Base-by-base conservation (phyloP, 495 filamentous ascomycete genomes). In the Talaromyces adpressus region DNA sequence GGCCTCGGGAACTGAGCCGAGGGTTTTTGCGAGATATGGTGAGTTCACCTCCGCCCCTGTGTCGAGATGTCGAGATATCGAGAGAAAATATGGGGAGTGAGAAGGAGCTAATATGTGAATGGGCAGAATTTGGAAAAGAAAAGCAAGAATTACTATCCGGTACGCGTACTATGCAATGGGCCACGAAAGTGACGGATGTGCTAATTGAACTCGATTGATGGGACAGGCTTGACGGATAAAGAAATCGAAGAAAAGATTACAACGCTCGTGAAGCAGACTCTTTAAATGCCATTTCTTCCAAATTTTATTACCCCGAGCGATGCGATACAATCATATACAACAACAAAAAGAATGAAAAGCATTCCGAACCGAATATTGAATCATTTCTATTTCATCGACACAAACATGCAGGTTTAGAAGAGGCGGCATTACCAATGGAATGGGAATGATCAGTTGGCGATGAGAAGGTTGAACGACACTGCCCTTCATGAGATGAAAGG, bases 1-100 rank as follows among this genome's bases (percentile, higher is more conserved):
- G 77, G 94, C 95, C 34, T 73, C 83, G 58, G 91, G 87, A 65
- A 90, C 86, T 49, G 76, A 89, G 71, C 93, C 94, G 49, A 87
- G 84, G 69, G 89, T 98, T 52, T 98, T 88, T 75, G 92, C 95
- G 65, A 82, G 94, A 87, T 98, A 93, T 70, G 93, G 93, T 97
- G 75, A 67, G 90, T 29, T 11, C 25, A 27, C 16, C 39, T 45
- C 5, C 12, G 25, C 4, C 57, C 34, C 54, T 25, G 2, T 14
- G 14, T n/a, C n/a, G n/a, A n/a, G n/a, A n/a, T n/a, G n/a, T n/a
- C n/a, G n/a, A n/a, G n/a, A n/a, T n/a, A n/a, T n/a, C 18, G 25
- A 25, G 47, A 41, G 22, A 30, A 32, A 49, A 12, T 16, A 39
- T 29, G 27, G 52, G 22, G 7, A 63, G 9, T 22, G 25, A 27